Conservation (phyloP, 768 basidiomycete genomes). For the Mycena belliarum region DNA sequence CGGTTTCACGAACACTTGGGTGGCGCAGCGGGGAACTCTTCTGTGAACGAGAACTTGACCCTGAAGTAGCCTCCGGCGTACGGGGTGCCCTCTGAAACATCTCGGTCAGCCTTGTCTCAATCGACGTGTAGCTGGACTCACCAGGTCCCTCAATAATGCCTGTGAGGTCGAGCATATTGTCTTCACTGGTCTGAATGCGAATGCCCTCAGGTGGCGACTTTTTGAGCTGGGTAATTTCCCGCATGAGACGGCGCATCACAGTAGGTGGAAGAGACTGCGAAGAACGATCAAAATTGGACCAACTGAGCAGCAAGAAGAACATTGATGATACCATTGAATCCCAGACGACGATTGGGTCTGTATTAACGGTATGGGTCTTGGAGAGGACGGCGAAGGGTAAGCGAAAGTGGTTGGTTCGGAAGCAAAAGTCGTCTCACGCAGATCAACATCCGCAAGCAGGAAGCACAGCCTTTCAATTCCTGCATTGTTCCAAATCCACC, state of each 20-base stretch:
- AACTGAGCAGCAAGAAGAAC: neutral
- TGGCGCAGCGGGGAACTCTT: constrained; percentile 91
- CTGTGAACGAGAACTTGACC: constrained; percentile 85
- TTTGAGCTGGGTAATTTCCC: constrained; percentile 80
- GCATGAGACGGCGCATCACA: constrained; percentile 83
- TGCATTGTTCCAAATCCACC: neutral
- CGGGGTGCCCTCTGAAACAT: constrained; percentile 56
- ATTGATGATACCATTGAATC: constrained; percentile 1
- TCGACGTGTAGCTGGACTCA: constrained; percentile 40
- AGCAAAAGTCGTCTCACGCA: neutral
- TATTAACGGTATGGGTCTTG: neutral
- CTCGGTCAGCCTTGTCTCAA: constrained; percentile 28
- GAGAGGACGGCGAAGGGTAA: neutral
- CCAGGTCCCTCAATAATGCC: constrained; percentile 92
- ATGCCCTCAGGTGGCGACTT: constrained; percentile 91
- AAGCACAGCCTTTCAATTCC: neutral
- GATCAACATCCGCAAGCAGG: neutral
- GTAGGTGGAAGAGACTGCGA: constrained; percentile 47
- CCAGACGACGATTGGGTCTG: neutral
- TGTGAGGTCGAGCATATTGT: constrained; percentile 84
- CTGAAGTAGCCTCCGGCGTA: constrained; percentile 69
- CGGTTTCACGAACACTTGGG: constrained; percentile 93
- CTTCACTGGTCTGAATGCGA: constrained; percentile 80
- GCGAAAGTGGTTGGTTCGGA: constrained; percentile 10
- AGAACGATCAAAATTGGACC: neutral